Conservation (phyloP, 2,329 filamentous ascomycete species). For the Ceratocystis variospora region DNA sequence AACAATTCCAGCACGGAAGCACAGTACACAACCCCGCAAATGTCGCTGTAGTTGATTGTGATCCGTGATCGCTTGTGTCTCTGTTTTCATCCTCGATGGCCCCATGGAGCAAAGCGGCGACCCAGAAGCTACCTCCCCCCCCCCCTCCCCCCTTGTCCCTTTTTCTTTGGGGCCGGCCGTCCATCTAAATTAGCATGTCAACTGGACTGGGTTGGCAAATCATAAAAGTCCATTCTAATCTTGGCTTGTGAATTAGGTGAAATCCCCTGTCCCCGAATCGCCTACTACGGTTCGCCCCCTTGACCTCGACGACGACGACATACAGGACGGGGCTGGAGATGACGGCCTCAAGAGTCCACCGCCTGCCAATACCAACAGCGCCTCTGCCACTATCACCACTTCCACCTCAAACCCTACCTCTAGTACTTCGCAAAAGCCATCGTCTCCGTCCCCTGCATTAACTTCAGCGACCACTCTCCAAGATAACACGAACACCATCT, state of each 20-base stretch:
- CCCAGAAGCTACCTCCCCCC: not conserved
- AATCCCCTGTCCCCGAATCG: slow-evolving; percentile 43
- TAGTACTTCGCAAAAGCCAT: slow-evolving; percentile 21
- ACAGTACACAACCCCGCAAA: not conserved
- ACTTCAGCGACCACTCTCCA: slow-evolving; percentile 19
- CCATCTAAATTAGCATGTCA: not conserved
- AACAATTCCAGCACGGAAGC: slow-evolving; percentile 22
- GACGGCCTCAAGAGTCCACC: slow-evolving; percentile 26
- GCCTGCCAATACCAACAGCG: slow-evolving; percentile 11
- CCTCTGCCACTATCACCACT: slow-evolving; percentile 17
- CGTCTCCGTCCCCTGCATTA: slow-evolving; percentile 24
- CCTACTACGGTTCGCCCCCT: slow-evolving; percentile 51
- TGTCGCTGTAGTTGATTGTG: not conserved
- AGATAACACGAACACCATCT: slow-evolving; percentile 39
- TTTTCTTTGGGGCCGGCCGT: not conserved
- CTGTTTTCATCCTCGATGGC: not conserved
- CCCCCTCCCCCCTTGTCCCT: not conserved
- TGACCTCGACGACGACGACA: slow-evolving; percentile 57
- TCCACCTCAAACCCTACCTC: slow-evolving; percentile 22
- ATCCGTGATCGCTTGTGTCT: not conserved
- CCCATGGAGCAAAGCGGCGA: not conserved
- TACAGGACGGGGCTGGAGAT: slow-evolving; percentile 43
- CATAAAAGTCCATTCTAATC: not conserved
- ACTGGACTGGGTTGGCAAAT: not conserved
- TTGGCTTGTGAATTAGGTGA: slow-evolving; percentile 27